Conservation (phyloP, 441 rosid species). For the Croton laevigatus region DNA sequence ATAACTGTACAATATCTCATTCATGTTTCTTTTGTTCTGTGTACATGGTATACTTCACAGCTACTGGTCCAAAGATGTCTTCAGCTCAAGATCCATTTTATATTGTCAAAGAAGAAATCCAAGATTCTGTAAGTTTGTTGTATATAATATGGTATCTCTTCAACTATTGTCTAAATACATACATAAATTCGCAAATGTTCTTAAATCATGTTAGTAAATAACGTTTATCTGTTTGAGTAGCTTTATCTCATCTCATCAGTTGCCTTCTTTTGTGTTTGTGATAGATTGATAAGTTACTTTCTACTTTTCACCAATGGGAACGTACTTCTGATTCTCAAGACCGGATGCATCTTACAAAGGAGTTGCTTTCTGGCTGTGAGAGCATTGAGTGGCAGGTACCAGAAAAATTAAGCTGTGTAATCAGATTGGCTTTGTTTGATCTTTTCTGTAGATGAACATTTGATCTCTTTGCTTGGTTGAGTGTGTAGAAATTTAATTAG, state of each 20-base stretch:
- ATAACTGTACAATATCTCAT: not conserved
- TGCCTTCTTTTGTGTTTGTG: conserved; percentile 16
- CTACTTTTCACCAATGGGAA: conserved; percentile 89
- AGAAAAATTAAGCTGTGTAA: conserved; percentile 1
- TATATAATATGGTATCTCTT: not conserved
- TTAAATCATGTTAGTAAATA: not conserved
- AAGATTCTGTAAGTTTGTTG: conserved; percentile 68
- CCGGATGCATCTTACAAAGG: conserved; percentile 59
- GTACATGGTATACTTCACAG: not conserved
- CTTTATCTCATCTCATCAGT: not conserved
- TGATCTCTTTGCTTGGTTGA: not conserved
- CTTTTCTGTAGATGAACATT: not conserved
- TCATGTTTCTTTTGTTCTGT: not conserved
- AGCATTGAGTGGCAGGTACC: conserved; percentile 98
- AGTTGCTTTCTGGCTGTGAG: conserved; percentile 70
- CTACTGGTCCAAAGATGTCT: conserved; percentile 49
- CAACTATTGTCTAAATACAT: not conserved
- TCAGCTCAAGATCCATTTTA: conserved; percentile 97
- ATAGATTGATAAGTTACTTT: conserved; percentile 90
- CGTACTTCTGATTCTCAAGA: conserved; percentile 59
- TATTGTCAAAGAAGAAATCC: conserved; percentile 95
- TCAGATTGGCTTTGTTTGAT: not conserved
- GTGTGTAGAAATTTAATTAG: not conserved
- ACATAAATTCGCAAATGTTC: not conserved
- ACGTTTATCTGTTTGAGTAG: not conserved